These are phyloP conservation scores for Nephelium lappaceum DNA, from an alignment of 345 rosid genomes.

Conservation along the genomic window DNA sequence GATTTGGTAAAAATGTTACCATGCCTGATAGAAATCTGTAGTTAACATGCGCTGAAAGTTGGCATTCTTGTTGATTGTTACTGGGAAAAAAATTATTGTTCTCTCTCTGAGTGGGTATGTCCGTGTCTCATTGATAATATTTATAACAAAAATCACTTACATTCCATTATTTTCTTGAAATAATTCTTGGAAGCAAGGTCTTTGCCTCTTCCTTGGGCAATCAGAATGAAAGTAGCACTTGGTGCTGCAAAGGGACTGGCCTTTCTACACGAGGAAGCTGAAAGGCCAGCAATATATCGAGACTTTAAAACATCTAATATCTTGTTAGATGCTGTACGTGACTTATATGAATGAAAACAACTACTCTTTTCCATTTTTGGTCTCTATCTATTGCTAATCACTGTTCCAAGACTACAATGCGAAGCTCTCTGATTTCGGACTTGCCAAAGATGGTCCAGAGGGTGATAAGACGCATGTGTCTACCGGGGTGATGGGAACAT, in stretches of 20 bases:
- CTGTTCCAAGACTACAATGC: conserved; percentile 39
- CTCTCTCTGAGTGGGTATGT: background rate
- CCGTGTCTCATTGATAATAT: background rate
- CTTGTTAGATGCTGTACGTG: conserved; percentile 47
- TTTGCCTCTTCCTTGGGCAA: conserved; percentile 48
- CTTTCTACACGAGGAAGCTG: conserved; percentile 53
- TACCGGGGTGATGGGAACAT: conserved; percentile 21
- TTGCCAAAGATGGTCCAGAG: conserved; percentile 44
- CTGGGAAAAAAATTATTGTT: too few relatives aligned
- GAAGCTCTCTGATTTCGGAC: conserved; percentile 43
- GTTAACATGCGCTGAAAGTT: too few relatives aligned
- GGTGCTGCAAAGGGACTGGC: conserved; percentile 53
- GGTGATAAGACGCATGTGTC: conserved; percentile 29
- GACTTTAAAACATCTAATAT: conserved; percentile 50
- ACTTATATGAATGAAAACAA: background rate
- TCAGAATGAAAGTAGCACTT: conserved; percentile 41
- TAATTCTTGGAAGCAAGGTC: conserved; percentile 31
- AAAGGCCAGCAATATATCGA: conserved; percentile 47
- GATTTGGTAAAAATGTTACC: too few relatives aligned
- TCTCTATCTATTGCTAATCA: background rate
- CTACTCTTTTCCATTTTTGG: background rate
- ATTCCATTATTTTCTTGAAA: background rate
- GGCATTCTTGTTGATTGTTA: too few relatives aligned
- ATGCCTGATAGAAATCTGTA: too few relatives aligned
- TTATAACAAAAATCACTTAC: background rate